phyloP scores from a whole-genome alignment of 352 stramenopile genomes.

The Phytophthora pluvialis region DNA sequence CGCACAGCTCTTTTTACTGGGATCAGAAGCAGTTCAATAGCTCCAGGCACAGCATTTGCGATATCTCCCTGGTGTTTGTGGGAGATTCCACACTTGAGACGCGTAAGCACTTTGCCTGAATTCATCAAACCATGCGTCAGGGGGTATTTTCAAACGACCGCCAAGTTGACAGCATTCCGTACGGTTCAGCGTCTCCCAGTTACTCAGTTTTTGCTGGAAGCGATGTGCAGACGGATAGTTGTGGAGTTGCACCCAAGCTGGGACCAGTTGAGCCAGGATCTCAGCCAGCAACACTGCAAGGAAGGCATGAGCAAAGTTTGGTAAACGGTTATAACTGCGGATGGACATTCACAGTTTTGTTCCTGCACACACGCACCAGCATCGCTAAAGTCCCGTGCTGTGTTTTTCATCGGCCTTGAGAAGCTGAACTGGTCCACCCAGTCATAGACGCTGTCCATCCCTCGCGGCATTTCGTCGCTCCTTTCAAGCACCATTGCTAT shows the following conservation, averaged over 20 bases:
- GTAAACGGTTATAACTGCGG: too few species aligned
- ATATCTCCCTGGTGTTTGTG: constrained; percentile 54
- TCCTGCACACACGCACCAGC: constrained; percentile 16
- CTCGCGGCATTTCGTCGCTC: constrained; percentile 22
- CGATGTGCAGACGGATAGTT: constrained; percentile 51
- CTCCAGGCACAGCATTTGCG: constrained; percentile 44
- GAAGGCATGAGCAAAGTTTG: too few species aligned
- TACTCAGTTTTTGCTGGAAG: constrained; percentile 57
- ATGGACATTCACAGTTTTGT: too few species aligned
- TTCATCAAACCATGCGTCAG: neutral
- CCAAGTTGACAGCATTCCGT: constrained; percentile 6
- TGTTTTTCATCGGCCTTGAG: constrained; percentile 47
- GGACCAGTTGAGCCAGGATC: constrained; percentile 54
- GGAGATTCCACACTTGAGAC: constrained; percentile 54
- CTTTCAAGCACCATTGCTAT: constrained; percentile 26
- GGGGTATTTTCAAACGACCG: neutral
- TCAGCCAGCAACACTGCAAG: constrained; percentile 51
- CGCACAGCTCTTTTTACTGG: constrained; percentile 55
- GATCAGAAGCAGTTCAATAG: constrained; percentile 47
- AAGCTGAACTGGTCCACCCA: constrained; percentile 56
- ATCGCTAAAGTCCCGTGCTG: constrained; percentile 59
- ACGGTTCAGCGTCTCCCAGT: constrained; percentile 70
- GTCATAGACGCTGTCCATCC: constrained; percentile 42
- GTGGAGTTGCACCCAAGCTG: constrained; percentile 52
- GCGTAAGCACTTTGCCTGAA: constrained; percentile 53